Conservation (phyloP, 129 eudicot genomes). For the Mikania micrantha region DNA sequence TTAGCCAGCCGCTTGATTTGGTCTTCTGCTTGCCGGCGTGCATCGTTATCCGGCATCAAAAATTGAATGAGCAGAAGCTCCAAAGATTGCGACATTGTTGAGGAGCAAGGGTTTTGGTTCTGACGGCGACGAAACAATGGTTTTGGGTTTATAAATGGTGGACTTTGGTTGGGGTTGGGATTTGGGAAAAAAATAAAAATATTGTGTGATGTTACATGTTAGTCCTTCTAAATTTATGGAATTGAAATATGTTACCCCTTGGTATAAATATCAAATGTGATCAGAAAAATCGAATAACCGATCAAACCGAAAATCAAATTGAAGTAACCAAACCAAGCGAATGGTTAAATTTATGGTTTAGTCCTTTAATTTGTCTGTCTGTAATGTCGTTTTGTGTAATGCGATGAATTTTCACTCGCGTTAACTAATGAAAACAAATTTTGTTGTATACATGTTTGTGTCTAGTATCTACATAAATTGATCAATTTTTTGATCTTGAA, state of each 20-base stretch:
- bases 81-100: conserved; percentile 82
- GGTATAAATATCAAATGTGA: too few relatives aligned
- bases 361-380: too few relatives aligned
- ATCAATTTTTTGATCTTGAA: too few relatives aligned
- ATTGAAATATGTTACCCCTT: background rate
- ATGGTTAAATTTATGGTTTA: too few relatives aligned
- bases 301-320: too few relatives aligned
- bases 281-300: too few relatives aligned
- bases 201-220: background rate
- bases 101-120: conserved; percentile 24
- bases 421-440: too few relatives aligned
- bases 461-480: too few relatives aligned
- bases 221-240: background rate
- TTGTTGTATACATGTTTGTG: too few relatives aligned
- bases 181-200: background rate
- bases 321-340: too few relatives aligned
- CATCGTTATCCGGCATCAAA: conserved; percentile 95
- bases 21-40: conserved; percentile 96
- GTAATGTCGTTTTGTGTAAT: too few relatives aligned
- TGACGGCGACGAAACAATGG: conserved; percentile 25
- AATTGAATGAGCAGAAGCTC: conserved; percentile 83
- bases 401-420: too few relatives aligned
- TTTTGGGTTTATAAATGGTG: conserved; percentile 16
- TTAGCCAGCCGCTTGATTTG: conserved; percentile 88
- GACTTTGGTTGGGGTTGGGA: conserved; percentile 9